Conservation (phyloP, 306 rosid species). For the Comarum palustre region DNA sequence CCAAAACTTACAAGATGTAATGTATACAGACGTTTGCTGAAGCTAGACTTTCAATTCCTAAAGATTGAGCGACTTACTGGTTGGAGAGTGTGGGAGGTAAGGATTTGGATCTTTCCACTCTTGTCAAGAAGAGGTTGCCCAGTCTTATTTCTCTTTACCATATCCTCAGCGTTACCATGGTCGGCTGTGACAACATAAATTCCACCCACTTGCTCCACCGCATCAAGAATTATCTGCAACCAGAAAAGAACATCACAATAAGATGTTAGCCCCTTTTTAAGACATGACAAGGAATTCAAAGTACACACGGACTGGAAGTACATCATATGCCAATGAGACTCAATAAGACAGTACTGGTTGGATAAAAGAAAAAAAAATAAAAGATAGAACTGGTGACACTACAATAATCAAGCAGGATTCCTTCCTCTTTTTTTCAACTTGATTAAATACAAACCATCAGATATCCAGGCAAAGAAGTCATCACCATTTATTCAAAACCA, state of each 20-base stretch:
- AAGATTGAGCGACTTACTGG: slow-evolving; percentile 58
- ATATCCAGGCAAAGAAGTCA: not conserved
- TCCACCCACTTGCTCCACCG: slow-evolving; percentile 91
- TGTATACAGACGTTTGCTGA: not conserved
- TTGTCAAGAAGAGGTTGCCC: slow-evolving; percentile 81
- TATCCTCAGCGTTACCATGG: slow-evolving; percentile 98
- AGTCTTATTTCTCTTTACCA: slow-evolving; percentile 88
- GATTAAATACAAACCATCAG: not conserved
- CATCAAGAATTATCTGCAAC: slow-evolving; percentile 83
- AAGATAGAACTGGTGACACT: not conserved
- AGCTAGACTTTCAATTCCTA: not conserved
- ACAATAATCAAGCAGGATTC: not conserved
- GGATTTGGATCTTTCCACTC: slow-evolving; percentile 81
- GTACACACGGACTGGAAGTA: not conserved
- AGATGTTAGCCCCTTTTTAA: not conserved
- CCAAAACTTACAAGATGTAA: not conserved
- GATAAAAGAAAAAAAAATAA: too few species aligned
- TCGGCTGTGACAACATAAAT: slow-evolving; percentile 97
- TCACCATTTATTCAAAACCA: not conserved
- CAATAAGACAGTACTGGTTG: not conserved
- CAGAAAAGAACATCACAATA: not conserved
- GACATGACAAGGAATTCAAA: not conserved
- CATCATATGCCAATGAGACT: not conserved
- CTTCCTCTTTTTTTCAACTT: too few species aligned
- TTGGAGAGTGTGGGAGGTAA: slow-evolving; percentile 92